Evolutionary conservation across 768 basidiomycete species (phyloP).

Genomic region (Suillus cothurnatus): DNA sequence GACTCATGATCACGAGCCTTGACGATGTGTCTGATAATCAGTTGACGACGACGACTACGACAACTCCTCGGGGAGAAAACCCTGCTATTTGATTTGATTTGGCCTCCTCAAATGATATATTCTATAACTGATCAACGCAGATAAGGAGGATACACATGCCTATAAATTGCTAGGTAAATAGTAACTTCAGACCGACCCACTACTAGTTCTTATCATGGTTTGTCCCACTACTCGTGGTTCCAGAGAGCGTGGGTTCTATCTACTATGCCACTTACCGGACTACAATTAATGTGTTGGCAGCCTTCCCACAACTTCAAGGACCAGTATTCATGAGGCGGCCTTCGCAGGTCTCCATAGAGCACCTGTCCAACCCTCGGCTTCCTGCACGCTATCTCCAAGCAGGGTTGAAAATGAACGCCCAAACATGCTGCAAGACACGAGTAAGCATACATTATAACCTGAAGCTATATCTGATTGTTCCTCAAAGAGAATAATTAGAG

Average conservation of each 20-base stretch:
- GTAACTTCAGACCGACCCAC: neutral
- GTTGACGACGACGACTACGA: neutral
- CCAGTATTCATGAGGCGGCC: neutral
- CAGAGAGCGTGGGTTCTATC: neutral
- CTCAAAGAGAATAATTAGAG: neutral
- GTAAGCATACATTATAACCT: neutral
- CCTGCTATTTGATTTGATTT: neutral
- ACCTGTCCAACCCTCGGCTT: neutral
- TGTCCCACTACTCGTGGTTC: neutral
- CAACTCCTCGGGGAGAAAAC: neutral
- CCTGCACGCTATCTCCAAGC: neutral
- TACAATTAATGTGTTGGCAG: neutral
- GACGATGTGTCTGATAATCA: slow-evolving; percentile 4
- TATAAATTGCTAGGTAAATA: neutral
- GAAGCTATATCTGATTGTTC: neutral
- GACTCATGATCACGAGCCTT: too few species aligned
- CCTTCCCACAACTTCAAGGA: neutral
- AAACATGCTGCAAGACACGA: neutral
- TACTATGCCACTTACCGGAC: neutral
- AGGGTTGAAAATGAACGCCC: neutral
- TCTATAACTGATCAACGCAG: neutral
- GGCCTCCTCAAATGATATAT: neutral
- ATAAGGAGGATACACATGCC: neutral
- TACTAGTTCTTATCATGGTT: neutral
- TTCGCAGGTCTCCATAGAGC: neutral